A percentile compares a stretch with the other conserved stretches of the same genome.
Evolutionary conservation across 2,329 filamentous ascomycete genomes (phyloP).

Genomic region (Leptographium wingfieldii): DNA sequence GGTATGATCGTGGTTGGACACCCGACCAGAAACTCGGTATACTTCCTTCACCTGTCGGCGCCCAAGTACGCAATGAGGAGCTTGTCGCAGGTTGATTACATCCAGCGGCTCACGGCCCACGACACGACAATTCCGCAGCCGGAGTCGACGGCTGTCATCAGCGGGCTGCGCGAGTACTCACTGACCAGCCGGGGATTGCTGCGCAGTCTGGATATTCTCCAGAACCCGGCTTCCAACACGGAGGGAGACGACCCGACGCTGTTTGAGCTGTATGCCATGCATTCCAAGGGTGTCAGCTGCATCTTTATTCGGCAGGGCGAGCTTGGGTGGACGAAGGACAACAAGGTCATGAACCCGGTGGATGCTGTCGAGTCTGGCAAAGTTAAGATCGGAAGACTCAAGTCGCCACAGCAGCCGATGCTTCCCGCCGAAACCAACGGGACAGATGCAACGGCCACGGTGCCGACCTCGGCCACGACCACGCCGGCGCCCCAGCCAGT

Average conservation of each 20-base stretch:
- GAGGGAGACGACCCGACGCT: constrained; percentile 58
- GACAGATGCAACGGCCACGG: constrained; percentile 4
- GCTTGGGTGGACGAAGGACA: constrained; percentile 82
- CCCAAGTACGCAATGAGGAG: constrained; percentile 78
- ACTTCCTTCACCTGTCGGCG: constrained; percentile 90
- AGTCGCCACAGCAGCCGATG: constrained; percentile 31
- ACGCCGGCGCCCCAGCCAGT: constrained; percentile 6
- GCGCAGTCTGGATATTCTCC: constrained; percentile 80
- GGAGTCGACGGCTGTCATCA: constrained; percentile 94
- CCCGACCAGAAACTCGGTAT: constrained; percentile 92
- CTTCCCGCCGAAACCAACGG: constrained; percentile 27
- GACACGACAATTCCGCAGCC: constrained; percentile 66
- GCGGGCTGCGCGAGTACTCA: constrained; percentile 89
- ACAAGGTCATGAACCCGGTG: constrained; percentile 69
- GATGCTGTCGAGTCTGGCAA: constrained; percentile 63
- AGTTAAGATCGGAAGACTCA: constrained; percentile 63
- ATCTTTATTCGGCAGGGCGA: constrained; percentile 77
- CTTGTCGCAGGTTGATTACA: constrained; percentile 79
- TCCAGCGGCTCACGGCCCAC: constrained; percentile 62
- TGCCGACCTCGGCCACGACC: constrained; percentile 9
- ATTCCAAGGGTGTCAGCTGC: constrained; percentile 92
- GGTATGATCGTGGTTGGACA: constrained; percentile 93
- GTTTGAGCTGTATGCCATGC: constrained; percentile 95
- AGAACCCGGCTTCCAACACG: constrained; percentile 51
- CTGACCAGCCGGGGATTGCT: constrained; percentile 77